phyloP scores from a whole-genome alignment of 2,329 filamentous ascomycete species.

The Chaetomiaceae sp. region DNA sequence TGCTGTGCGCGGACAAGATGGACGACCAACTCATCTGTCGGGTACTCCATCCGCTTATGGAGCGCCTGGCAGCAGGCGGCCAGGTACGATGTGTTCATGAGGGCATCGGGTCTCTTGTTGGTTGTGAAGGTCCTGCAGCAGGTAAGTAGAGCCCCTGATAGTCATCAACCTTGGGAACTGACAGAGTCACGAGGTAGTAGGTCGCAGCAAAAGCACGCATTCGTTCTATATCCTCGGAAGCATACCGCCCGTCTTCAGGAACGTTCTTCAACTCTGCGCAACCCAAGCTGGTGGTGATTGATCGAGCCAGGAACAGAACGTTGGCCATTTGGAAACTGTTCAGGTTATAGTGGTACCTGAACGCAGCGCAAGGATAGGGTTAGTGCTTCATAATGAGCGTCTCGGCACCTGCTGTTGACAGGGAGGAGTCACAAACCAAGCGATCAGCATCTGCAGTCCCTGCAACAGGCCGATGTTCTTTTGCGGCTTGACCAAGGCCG shows the following conservation, averaged over 20 bases:
- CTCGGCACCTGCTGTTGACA: not conserved
- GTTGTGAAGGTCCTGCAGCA: slow-evolving; percentile 27
- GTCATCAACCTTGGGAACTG: slow-evolving; percentile 18
- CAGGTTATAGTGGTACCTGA: slow-evolving; percentile 42
- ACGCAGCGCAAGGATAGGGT: too few species aligned
- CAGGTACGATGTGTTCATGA: slow-evolving; percentile 42
- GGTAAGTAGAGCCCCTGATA: not conserved
- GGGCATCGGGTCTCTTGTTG: slow-evolving; percentile 40
- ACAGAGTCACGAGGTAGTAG: slow-evolving; percentile 47
- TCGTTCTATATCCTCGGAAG: slow-evolving; percentile 33
- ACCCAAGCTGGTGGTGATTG: slow-evolving; percentile 39
- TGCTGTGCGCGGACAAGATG: slow-evolving; percentile 43
- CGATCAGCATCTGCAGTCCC: slow-evolving; percentile 39
- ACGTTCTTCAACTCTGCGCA: slow-evolving; percentile 28
- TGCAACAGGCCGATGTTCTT: slow-evolving; percentile 44
- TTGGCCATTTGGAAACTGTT: slow-evolving; percentile 46
- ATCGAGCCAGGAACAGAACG: slow-evolving; percentile 42
- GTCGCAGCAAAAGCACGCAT: slow-evolving; percentile 44
- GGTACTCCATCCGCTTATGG: slow-evolving; percentile 36
- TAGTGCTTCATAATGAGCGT: not conserved
- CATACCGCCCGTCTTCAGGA: slow-evolving; percentile 21
- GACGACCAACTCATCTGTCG: slow-evolving; percentile 40
- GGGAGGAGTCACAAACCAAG: slow-evolving; percentile 34
- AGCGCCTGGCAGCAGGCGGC: slow-evolving; percentile 39
- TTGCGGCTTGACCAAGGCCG: slow-evolving; percentile 36